Percentiles rank a stretch among this genome's conserved stretches.
These are phyloP conservation scores for Candida oleophila DNA, from an alignment of 805 yeast species.

Conservation along the genomic window DNA sequence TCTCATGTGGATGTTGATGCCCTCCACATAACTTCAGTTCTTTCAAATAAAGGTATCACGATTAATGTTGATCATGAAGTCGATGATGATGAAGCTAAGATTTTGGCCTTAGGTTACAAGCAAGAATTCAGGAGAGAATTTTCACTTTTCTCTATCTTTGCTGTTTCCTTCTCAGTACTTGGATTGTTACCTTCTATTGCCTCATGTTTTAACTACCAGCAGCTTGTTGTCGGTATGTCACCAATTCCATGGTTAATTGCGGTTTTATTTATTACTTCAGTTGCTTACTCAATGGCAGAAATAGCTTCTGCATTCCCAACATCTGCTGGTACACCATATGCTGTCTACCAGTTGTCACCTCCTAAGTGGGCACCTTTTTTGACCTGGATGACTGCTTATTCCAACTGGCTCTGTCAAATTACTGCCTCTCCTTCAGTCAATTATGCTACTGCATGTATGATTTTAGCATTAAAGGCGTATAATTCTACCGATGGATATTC, in stretches of 20 bases:
- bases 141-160: constrained; percentile 54
- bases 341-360: constrained; percentile 63
- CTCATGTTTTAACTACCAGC: constrained; percentile 59
- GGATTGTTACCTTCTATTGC: constrained; percentile 67
- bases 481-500: constrained; percentile 35
- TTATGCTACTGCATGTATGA: constrained; percentile 55
- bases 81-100: constrained; percentile 51
- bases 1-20: constrained; percentile 36
- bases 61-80: constrained; percentile 49
- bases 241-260: constrained; percentile 64
- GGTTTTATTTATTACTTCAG: constrained; percentile 52
- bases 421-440: constrained; percentile 63
- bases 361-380: constrained; percentile 49
- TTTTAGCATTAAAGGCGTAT: constrained; percentile 48
- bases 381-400: constrained; percentile 65
- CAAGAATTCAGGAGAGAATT: constrained; percentile 64
- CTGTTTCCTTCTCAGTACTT: constrained; percentile 63
- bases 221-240: constrained; percentile 60
- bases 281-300: constrained; percentile 65
- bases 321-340: constrained; percentile 67
- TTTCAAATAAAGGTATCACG: constrained; percentile 37
- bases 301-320: constrained; percentile 66
- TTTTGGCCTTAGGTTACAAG: constrained; percentile 59
- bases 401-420: constrained; percentile 63
- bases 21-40: constrained; percentile 32